Conservation (phyloP, 2,329 filamentous ascomycete species). For the Penicillium sp. region DNA sequence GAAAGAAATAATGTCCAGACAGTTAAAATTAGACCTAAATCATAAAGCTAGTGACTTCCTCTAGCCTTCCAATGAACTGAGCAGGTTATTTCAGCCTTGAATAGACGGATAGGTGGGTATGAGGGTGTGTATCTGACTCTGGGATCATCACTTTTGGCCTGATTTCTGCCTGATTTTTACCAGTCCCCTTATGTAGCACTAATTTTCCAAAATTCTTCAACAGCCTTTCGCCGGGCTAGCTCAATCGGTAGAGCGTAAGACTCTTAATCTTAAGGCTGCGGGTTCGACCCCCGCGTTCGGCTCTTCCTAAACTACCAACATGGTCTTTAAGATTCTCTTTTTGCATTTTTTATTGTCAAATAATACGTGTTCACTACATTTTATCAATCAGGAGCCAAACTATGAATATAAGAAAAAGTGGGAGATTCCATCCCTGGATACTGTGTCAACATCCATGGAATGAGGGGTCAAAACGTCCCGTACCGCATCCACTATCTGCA, state of each 20-base stretch:
- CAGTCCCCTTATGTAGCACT: not conserved
- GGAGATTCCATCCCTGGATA: too few relatives aligned
- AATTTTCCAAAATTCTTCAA: not conserved
- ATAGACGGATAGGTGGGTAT: too few relatives aligned
- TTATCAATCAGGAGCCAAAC: slow-evolving; percentile 5
- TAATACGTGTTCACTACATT: not conserved
- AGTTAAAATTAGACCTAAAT: too few relatives aligned
- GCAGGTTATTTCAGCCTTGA: too few relatives aligned
- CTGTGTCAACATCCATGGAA: too few relatives aligned
- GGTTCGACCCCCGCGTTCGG: slow-evolving; percentile 47
- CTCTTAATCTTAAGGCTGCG: slow-evolving; percentile 37
- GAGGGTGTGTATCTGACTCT: too few relatives aligned
- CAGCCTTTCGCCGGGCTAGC: slow-evolving; percentile 43
- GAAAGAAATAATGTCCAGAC: too few relatives aligned
- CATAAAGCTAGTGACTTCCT: too few relatives aligned
- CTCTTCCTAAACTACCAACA: slow-evolving; percentile 28
- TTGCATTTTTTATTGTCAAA: slow-evolving; percentile 6
- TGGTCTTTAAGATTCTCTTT: slow-evolving; percentile 13
- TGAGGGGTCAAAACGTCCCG: not conserved
- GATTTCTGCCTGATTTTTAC: too few relatives aligned
- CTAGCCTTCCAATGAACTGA: too few relatives aligned
- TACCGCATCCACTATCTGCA: slow-evolving; percentile 7
- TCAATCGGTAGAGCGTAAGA: slow-evolving; percentile 49
- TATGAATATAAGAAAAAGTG: too few relatives aligned
- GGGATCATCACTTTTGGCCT: too few relatives aligned